phyloP scores from a whole-genome alignment of 257 asterid genomes.

The Nicotiana knightiana region DNA sequence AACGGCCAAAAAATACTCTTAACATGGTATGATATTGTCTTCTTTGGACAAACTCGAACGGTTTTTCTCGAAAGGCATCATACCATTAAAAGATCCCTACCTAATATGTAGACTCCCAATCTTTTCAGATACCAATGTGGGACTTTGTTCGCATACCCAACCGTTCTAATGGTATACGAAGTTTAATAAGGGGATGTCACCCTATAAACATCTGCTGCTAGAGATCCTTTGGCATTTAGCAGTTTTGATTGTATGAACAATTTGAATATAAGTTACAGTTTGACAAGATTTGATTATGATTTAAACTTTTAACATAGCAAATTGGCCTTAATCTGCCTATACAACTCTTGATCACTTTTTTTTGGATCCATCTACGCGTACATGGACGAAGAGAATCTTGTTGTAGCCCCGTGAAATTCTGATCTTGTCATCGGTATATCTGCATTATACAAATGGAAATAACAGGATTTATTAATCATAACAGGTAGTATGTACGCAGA shows the following conservation, averaged over 20 bases:
- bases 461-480: not conserved
- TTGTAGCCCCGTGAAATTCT: constrained; percentile 67
- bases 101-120: too few relatives aligned
- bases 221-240: not conserved
- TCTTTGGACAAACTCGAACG: too few relatives aligned
- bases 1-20: too few relatives aligned
- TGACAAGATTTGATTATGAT: not conserved
- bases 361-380: constrained; percentile 31
- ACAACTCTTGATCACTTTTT: not conserved
- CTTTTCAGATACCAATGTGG: too few relatives aligned
- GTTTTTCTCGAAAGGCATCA: too few relatives aligned
- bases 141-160: too few relatives aligned
- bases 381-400: constrained; percentile 63
- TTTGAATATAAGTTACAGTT: not conserved
- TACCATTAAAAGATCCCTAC: too few relatives aligned
- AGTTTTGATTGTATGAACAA: not conserved
- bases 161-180: too few relatives aligned
- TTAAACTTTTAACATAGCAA: not conserved
- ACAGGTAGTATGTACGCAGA: too few relatives aligned
- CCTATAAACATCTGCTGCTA: not conserved
- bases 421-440: constrained; percentile 76
- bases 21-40: too few relatives aligned
- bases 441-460: constrained; percentile 20
- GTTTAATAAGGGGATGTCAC: not conserved
- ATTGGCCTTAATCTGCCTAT: not conserved